These are phyloP conservation scores for Globisporangium spinosum DNA, from an alignment of 352 stramenopile species.

Conservation along the genomic window DNA sequence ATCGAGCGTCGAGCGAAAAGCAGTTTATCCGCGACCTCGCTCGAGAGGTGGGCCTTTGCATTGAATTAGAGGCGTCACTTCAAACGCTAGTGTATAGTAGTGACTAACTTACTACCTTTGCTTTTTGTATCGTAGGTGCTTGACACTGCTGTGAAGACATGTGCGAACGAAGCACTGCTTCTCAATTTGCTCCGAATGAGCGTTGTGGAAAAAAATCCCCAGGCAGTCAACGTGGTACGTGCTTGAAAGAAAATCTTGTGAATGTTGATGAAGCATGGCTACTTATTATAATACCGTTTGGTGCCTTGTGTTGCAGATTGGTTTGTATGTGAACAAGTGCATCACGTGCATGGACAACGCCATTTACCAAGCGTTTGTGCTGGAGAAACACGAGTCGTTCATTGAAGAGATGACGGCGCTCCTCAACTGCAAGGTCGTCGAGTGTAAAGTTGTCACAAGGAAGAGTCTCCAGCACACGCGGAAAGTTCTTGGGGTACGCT, in stretches of 20 bases:
- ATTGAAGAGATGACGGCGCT: conserved; percentile 53
- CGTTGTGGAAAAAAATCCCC: conserved; percentile 40
- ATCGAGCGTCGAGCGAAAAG: conserved; percentile 60
- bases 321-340: conserved; percentile 51
- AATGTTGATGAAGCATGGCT: too few relatives aligned
- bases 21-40: conserved; percentile 71
- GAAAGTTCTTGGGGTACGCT: conserved; percentile 44
- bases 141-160: conserved; percentile 33
- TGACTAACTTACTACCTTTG: background rate
- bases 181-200: conserved; percentile 28
- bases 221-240: conserved; percentile 49
- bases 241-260: background rate
- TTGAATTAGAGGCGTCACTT: too few relatives aligned
- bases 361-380: conserved; percentile 37
- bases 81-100: background rate
- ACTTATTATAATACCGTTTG: background rate
- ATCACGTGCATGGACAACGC: conserved; percentile 40
- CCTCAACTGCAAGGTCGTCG: conserved; percentile 65
- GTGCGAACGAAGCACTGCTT: conserved; percentile 31
- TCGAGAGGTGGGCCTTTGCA: conserved; percentile 18
- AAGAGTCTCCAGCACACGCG: conserved; percentile 48
- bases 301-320: conserved; percentile 12
- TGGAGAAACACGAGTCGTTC: conserved; percentile 40
- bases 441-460: conserved; percentile 58
- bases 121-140: conserved; percentile 22